Percentiles rank a stretch among this genome's conserved stretches.
Evolutionary conservation across 306 rosid species (phyloP).

Genomic region (Crotalaria pallida): DNA sequence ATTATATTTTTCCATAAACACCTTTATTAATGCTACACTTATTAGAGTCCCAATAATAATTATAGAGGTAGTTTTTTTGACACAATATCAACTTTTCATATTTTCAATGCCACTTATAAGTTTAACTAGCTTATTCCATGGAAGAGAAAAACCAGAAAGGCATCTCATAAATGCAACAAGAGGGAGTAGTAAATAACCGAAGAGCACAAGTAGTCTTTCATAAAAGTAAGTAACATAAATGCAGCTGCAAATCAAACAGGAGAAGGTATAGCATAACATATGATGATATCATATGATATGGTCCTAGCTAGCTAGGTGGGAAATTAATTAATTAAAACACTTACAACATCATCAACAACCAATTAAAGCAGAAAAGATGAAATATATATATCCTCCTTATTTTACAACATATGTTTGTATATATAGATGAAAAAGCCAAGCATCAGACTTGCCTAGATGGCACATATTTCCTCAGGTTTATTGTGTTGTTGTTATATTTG

Average conservation of each 20-base stretch:
- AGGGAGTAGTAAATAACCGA: background rate
- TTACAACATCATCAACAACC: background rate
- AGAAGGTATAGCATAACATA: background rate
- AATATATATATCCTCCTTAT: background rate
- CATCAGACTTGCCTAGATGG: conserved; percentile 79
- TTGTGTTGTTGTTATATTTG: background rate
- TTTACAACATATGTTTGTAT: background rate
- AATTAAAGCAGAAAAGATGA: background rate
- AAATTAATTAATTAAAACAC: background rate
- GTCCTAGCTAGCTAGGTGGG: too few relatives aligned
- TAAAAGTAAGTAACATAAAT: background rate
- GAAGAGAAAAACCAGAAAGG: too few relatives aligned
- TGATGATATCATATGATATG: too few relatives aligned
- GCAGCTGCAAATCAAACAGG: background rate
- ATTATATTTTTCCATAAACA: too few relatives aligned
- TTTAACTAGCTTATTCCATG: too few relatives aligned
- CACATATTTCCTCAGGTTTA: conserved; percentile 11
- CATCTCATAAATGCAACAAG: too few relatives aligned
- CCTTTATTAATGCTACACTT: too few relatives aligned
- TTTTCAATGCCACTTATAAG: too few relatives aligned
- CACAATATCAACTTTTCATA: too few relatives aligned
- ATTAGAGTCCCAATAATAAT: too few relatives aligned
- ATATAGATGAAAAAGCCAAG: conserved; percentile 47
- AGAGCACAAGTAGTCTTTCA: background rate
- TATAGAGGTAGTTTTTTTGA: too few relatives aligned